A percentile compares a stretch with the other conserved stretches of the same genome.
Evolutionary conservation across 352 stramenopile species (phyloP).

Genomic region (Thraustochytrium sp.): DNA sequence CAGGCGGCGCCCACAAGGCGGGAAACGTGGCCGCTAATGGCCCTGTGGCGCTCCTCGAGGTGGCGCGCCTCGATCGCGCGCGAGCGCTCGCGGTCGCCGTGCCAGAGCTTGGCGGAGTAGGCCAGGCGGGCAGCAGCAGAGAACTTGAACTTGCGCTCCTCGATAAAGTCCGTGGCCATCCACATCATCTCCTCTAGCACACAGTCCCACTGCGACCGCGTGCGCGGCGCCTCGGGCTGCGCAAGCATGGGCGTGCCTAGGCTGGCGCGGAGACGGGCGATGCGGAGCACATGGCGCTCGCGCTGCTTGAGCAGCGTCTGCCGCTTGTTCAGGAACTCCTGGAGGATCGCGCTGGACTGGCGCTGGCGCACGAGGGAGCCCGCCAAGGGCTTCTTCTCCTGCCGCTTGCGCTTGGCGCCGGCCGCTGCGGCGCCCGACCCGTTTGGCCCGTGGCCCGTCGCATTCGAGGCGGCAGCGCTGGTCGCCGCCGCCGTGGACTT

Average conservation of each 20-base stretch:
- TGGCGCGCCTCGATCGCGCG: neutral
- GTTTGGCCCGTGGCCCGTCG: too few species aligned
- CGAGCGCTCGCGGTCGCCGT: neutral
- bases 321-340: neutral
- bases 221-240: conserved; percentile 56
- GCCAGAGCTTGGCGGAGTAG: neutral
- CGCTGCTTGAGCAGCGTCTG: neutral
- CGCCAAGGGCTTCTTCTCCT: neutral
- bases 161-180: conserved; percentile 90
- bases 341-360: neutral
- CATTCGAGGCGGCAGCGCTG: too few species aligned
- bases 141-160: conserved; percentile 92
- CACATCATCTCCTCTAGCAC: conserved; percentile 93
- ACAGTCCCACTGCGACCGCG: conserved; percentile 81
- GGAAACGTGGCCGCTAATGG: neutral
- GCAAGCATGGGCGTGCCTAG: conserved; percentile 53
- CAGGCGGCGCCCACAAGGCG: neutral
- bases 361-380: neutral
- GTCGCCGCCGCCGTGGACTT: too few species aligned
- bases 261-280: neutral
- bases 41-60: neutral
- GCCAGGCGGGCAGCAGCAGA: conserved; percentile 49
- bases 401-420: neutral
- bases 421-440: neutral
- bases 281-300: neutral